Conservation (phyloP, 176 grass and related monocot genomes). For the Themeda triandra region DNA sequence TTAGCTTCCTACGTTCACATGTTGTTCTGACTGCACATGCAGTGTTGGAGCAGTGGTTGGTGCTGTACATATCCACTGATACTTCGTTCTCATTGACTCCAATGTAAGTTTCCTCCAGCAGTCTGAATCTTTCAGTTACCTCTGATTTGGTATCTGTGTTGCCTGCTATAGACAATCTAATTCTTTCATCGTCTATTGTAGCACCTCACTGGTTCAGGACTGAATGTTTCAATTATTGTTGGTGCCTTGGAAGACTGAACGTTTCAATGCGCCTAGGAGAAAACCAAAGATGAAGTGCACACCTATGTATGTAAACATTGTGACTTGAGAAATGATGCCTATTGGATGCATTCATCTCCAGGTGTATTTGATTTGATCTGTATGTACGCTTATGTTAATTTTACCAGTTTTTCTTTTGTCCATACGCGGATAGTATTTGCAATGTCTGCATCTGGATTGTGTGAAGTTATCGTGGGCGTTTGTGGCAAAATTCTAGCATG, state of each 20-base stretch:
- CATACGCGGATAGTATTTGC: not conserved
- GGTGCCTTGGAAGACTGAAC: too few relatives aligned
- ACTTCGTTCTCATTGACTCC: constrained; percentile 53
- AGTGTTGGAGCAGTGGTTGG: constrained; percentile 95
- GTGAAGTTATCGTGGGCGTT: not conserved
- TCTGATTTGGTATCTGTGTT: not conserved
- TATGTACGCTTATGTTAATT: not conserved
- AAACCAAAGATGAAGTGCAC: too few relatives aligned
- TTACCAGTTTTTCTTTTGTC: not conserved
- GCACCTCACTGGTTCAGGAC: not conserved
- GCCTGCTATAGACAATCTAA: not conserved
- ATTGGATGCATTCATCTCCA: not conserved
- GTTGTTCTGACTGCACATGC: constrained; percentile 23
- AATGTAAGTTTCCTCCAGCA: constrained; percentile 14
- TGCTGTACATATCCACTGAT: constrained; percentile 96
- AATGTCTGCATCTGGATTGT: not conserved
- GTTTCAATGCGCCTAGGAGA: too few relatives aligned
- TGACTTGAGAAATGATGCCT: not conserved
- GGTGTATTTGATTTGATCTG: not conserved
- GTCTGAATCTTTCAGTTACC: not conserved
- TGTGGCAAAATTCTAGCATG: too few relatives aligned
- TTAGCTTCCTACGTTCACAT: not conserved
- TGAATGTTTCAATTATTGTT: not conserved
- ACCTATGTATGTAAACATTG: not conserved
- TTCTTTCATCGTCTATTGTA: not conserved